Evolutionary conservation across 148 eudicot species (phyloP).

Genomic region (Heliosperma pusillum): DNA sequence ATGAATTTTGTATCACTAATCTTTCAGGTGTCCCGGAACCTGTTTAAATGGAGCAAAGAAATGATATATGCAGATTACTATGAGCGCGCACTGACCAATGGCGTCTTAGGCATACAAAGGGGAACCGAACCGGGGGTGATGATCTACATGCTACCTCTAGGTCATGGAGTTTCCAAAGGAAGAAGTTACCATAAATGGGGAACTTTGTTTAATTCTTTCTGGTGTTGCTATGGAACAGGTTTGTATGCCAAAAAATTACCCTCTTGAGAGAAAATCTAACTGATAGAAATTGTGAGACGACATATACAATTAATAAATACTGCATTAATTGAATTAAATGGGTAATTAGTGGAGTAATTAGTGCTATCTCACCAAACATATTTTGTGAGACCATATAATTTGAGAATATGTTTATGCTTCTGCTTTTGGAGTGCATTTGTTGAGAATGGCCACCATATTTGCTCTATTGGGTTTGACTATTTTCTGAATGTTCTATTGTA

Average conservation of each 20-base stretch:
- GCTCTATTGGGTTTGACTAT: neutral
- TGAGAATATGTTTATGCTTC: no score
- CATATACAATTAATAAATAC: no score
- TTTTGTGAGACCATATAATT: no score
- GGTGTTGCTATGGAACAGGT: constrained; percentile 99
- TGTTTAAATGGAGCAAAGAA: constrained; percentile 92
- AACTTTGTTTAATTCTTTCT: constrained; percentile 55
- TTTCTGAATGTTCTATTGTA: neutral
- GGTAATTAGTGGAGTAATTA: no score
- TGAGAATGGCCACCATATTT: neutral
- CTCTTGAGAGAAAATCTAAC: no score
- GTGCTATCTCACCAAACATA: no score
- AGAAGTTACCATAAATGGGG: constrained; percentile 70
- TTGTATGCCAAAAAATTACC: neutral
- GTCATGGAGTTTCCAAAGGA: constrained; percentile 71
- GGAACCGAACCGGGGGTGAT: constrained; percentile 82
- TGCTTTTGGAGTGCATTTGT: no score
- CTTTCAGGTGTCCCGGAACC: constrained; percentile 70
- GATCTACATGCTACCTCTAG: constrained; percentile 91
- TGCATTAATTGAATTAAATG: no score
- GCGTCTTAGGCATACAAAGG: constrained; percentile 80
- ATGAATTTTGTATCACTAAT: neutral
- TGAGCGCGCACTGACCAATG: constrained; percentile 83
- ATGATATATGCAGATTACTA: constrained; percentile 83
- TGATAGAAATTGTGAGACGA: no score